Base-by-base conservation (phyloP, 2,329 filamentous ascomycete genomes). In the Penicillium rolfsii region DNA sequence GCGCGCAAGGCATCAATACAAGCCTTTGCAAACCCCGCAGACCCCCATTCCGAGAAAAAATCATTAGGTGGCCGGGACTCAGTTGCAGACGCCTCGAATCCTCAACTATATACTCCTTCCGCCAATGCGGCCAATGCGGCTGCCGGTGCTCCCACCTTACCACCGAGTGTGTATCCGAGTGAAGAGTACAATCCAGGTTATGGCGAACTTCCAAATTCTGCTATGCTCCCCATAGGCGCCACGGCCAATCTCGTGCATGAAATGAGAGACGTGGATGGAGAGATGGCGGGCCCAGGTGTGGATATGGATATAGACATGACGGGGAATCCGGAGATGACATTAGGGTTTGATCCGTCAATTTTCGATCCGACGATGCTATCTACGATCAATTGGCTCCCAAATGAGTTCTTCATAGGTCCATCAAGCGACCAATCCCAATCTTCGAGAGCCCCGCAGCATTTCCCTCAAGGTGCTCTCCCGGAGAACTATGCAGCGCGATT, bases 351-450 rank as follows among this genome's bases (percentile, higher is more conserved):
- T 12, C 67, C 66, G 12, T 63, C 70, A 1, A 57, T 74, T 12
- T 65, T 74, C 12, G 69, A 72, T 35, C 67, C 67, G 11, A 67
- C 71, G 6, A 65, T 70, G 33, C 54, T 69, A 43, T 73, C 74
- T 8, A 70, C 72, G 1, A 72, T 77, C 22, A 77, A 79, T 50
- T 79, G 76, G 76, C 67, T 78, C 5, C 72, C 75, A 7, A 69
- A 71, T 5, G 71, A 75, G 45, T 57, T 74, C 19, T 67, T 72
- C 9, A 60, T 67, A n/a, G 64, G 64, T 36, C 40, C 66, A 19
- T 22, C 64, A 3, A 59, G 55, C 53, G 59, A 67, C 26, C 60
- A 64, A 6, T 33, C 61, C 14, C 62, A 66, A 30, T 49, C 58
- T 5, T 33, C 64, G 12, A 53, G 57, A 30, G 24, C 60, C 9